These are phyloP conservation scores for Cyberlindnera euphorbiiphila DNA, from an alignment of 805 yeast genomes.

Conservation along the genomic window DNA sequence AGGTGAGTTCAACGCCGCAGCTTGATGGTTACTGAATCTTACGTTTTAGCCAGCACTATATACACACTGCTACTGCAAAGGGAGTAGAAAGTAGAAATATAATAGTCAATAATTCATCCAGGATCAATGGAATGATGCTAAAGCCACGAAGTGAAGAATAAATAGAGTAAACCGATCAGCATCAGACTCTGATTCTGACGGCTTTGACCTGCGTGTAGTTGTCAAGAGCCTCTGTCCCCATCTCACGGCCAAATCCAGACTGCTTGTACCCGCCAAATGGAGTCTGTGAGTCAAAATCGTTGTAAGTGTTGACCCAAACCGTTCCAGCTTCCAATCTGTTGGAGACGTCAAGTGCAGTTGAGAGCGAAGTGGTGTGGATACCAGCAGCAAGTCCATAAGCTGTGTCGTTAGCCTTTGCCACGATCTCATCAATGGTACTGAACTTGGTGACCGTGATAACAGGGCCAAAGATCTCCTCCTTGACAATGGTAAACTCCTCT, in stretches of 20 bases:
- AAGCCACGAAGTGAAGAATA: neutral
- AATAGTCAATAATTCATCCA: no score
- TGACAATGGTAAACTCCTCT: conserved; percentile 69
- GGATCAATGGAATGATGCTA: no score
- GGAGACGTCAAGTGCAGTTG: conserved; percentile 64
- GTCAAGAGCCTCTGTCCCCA: conserved; percentile 82
- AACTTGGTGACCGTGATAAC: conserved; percentile 76
- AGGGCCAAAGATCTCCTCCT: conserved; percentile 92
- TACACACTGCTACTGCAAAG: no score
- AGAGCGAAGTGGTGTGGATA: conserved; percentile 68
- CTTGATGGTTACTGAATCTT: conserved; percentile 11
- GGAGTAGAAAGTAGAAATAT: no score
- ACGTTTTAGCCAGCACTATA: no score
- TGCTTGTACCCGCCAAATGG: conserved; percentile 92
- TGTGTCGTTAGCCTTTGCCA: conserved; percentile 70
- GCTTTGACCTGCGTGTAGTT: conserved; percentile 82
- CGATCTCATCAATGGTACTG: conserved; percentile 67
- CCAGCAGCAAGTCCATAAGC: conserved; percentile 87
- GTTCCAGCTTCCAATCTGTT: conserved; percentile 73
- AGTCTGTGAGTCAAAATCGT: conserved; percentile 77
- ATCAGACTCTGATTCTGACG: conserved; percentile 46
- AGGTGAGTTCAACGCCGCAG: conserved; percentile 28
- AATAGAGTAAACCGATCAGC: neutral
- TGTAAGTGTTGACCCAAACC: conserved; percentile 80
- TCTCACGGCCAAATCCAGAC: conserved; percentile 89